Percentiles rank a stretch among this genome's conserved stretches.
Conservation (phyloP, 1,284 basidiomycete genomes). For the Violaceomyces palustris region DNA sequence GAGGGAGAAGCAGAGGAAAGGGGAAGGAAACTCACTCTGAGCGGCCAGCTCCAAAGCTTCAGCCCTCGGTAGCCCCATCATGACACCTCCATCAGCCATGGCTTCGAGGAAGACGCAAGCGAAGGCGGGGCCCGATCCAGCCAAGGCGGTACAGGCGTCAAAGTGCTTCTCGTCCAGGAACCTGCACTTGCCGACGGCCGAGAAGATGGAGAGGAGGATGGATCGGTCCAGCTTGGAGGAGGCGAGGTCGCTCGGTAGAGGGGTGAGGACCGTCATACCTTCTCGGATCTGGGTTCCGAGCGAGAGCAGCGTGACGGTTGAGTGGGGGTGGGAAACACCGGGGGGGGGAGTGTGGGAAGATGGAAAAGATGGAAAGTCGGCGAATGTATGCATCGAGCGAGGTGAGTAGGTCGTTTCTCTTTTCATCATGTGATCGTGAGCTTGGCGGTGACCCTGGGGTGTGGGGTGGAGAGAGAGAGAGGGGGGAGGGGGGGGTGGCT, state of each 20-base stretch:
- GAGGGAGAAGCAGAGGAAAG: not conserved
- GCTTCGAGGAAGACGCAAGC: constrained; percentile 95
- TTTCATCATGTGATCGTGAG: not conserved
- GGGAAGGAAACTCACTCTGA: constrained; percentile 64
- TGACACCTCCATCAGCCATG: constrained; percentile 97
- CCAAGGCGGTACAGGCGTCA: constrained; percentile 93
- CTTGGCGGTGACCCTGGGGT: not conserved
- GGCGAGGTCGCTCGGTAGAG: constrained; percentile 22
- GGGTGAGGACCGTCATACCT: constrained; percentile 51
- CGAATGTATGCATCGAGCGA: no score
- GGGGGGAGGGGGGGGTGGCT: not conserved
- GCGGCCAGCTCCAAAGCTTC: constrained; percentile 93
- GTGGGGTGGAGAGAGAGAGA: not conserved
- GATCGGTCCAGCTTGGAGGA: constrained; percentile 26
- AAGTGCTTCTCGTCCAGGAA: constrained; percentile 62
- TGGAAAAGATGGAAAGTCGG: not conserved
- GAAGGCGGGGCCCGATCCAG: constrained; percentile 93
- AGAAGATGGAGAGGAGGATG: constrained; percentile 44
- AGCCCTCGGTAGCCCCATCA: constrained; percentile 95
- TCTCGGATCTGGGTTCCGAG: constrained; percentile 36
- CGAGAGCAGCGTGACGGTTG: not conserved
- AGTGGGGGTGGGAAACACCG: not conserved
- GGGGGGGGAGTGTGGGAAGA: not conserved
- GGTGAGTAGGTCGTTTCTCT: no score
- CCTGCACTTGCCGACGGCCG: constrained; percentile 42